Base-by-base conservation (phyloP, 768 basidiomycete species). In the Cystofilobasidium bisporidii region DNA sequence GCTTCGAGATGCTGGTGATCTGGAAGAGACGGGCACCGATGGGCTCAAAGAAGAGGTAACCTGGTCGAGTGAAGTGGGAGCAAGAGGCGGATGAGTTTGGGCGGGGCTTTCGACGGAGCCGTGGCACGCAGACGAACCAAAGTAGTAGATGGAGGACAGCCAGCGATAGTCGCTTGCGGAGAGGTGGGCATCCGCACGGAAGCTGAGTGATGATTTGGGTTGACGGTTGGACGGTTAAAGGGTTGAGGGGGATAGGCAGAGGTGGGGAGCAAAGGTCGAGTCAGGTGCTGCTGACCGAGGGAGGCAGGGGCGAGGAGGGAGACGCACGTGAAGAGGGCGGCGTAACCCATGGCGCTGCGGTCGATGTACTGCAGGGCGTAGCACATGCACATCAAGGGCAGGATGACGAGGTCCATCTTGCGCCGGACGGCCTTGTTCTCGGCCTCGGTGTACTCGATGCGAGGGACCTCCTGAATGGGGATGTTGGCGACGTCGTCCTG, bases 291-390 rank as follows among this genome's bases (percentile, higher is more conserved):
- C 20, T 11, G 12, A 11, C 20, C 20, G 20, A 43, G 20, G 41
- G n/a, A n/a, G n/a, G n/a, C 41, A 43, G 41, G 41, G 41, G 41
- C 11, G 41, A 43, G 41, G 41, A 43, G 41, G 41, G 41, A 11
- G 41, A 20, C 41, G 12, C 41, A 43, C 45, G 56, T 57, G 56
- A 57, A 57, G 20, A 57, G 26, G 6, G 56, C 56, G 33, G 56
- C 56, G 26, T 57, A 57, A 6, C 56, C 56, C 56, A 57, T 57
- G 6, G 56, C 56, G 6, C 22, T n/a, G 18, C 56, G 17, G 33
- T 57, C 56, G 33, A 57, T 36, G 56, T 57, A 57, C 33, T 57
- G 56, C 17, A 57, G 33, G 6, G 56, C 56, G 56, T 57, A 57
- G 33, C 26, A 28, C 57, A 33, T 59, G 22, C 28, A n/a, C 48